phyloP scores from a whole-genome alignment of 1,284 basidiomycete species.

The Schizophyllum amplum region DNA sequence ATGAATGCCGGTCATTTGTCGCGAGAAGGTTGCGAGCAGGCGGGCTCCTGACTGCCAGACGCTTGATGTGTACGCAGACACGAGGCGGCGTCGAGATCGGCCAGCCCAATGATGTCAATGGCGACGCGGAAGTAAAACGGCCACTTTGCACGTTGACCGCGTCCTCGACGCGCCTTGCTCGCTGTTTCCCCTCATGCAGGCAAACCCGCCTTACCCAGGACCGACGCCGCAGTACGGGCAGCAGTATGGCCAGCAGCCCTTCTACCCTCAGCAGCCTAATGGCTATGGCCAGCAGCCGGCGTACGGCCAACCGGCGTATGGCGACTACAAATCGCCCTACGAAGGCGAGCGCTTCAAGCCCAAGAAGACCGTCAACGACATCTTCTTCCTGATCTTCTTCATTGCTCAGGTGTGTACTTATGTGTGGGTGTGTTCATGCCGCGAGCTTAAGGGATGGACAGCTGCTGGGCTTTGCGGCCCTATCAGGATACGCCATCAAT shows the following conservation, averaged over 20 bases:
- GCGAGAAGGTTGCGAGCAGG: too few species aligned
- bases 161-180: not conserved
- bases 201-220: conserved; percentile 1
- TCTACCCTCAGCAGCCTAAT: not conserved
- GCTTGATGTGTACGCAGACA: too few species aligned
- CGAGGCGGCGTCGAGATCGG: not conserved
- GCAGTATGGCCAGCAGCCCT: conserved; percentile 4
- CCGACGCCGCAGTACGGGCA: conserved; percentile 10
- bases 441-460: conserved; percentile 17
- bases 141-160: not conserved
- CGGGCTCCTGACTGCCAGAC: too few species aligned
- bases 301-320: conserved; percentile 16
- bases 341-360: conserved; percentile 62
- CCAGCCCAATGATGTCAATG: not conserved
- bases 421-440: not conserved
- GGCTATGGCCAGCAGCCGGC: not conserved
- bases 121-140: not conserved
- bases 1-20: too few species aligned
- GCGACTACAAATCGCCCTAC: conserved; percentile 42
- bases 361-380: conserved; percentile 65
- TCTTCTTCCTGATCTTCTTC: conserved; percentile 64
- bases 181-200: not conserved
- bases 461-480: conserved; percentile 59
- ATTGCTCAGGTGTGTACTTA: conserved; percentile 44
- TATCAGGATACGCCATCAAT: conserved; percentile 59